A percentile compares a stretch with the other conserved stretches of the same genome.
Evolutionary conservation across 495 filamentous ascomycete species (phyloP).

Genomic region (Penicillium chermesinum): DNA sequence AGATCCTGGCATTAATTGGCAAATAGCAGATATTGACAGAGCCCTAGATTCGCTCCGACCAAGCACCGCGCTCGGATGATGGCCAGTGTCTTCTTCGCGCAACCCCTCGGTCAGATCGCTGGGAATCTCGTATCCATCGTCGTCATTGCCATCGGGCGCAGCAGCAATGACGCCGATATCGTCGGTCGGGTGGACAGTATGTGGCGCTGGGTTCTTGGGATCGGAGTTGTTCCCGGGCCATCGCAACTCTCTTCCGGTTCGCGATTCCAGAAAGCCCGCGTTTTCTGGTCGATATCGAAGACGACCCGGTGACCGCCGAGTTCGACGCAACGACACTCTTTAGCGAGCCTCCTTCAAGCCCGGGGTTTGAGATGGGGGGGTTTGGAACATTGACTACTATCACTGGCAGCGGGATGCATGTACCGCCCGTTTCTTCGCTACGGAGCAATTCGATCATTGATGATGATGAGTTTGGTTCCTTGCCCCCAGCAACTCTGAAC

Average conservation of each 20-base stretch:
- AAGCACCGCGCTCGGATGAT: constrained; percentile 59
- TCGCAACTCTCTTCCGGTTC: constrained; percentile 55
- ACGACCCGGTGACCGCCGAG: constrained; percentile 42
- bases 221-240: constrained; percentile 57
- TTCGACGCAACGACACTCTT: constrained; percentile 43
- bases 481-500: constrained; percentile 38
- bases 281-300: constrained; percentile 49
- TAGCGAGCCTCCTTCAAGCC: constrained; percentile 16
- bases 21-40: constrained; percentile 6
- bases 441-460: constrained; percentile 23
- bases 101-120: constrained; percentile 60
- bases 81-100: constrained; percentile 62
- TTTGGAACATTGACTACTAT: constrained; percentile 6
- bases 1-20: too few relatives aligned
- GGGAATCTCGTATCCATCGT: constrained; percentile 50
- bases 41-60: constrained; percentile 50
- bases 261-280: constrained; percentile 59
- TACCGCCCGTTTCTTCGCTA: constrained; percentile 23
- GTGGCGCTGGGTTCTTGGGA: constrained; percentile 58
- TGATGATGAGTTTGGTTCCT: constrained; percentile 14
- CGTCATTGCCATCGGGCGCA: constrained; percentile 35
- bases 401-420: constrained; percentile 16
- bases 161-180: constrained; percentile 26
- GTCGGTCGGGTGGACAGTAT: constrained; percentile 39
- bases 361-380: constrained; percentile 11